A percentile compares a stretch with the other conserved stretches of the same genome.
Evolutionary conservation across 2,329 filamentous ascomycete genomes (phyloP).

Genomic region (Westerdykella sp.): DNA sequence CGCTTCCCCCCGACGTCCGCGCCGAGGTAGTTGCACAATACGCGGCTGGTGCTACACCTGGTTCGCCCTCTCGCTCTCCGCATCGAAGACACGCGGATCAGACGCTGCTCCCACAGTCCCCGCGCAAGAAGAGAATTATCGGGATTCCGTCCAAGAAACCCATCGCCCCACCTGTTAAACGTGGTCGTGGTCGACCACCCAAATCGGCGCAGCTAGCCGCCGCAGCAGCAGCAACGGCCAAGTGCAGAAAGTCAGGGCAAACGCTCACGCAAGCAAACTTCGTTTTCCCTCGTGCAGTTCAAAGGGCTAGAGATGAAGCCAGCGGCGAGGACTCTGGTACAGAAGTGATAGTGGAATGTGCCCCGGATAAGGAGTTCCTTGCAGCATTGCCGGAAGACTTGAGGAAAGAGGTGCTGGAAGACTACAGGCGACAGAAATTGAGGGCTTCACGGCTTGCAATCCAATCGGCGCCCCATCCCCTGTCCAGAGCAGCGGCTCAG

Average conservation of each 20-base stretch:
- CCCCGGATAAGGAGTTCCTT: slow-evolving; percentile 58
- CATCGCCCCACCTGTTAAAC: slow-evolving; percentile 54
- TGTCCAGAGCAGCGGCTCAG: slow-evolving; percentile 7
- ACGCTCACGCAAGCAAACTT: slow-evolving; percentile 68
- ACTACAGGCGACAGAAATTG: slow-evolving; percentile 49
- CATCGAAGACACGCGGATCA: slow-evolving; percentile 34
- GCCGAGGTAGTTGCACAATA: slow-evolving; percentile 76
- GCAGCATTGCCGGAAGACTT: slow-evolving; percentile 71
- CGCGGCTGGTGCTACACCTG: slow-evolving; percentile 20
- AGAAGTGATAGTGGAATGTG: slow-evolving; percentile 4
- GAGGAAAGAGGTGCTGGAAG: slow-evolving; percentile 62
- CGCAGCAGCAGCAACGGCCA: slow-evolving; percentile 44
- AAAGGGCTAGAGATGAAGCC: slow-evolving; percentile 14
- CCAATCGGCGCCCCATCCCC: slow-evolving; percentile 25
- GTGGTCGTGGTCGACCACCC: slow-evolving; percentile 52
- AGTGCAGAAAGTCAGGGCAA: slow-evolving; percentile 19
- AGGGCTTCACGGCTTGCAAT: slow-evolving; percentile 24
- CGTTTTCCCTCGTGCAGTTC: slow-evolving; percentile 38
- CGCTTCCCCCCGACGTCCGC: slow-evolving; percentile 78
- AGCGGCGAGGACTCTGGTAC: background rate
- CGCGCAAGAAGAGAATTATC: slow-evolving; percentile 50
- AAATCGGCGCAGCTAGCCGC: slow-evolving; percentile 36
- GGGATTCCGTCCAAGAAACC: slow-evolving; percentile 47
- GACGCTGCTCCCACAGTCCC: slow-evolving; percentile 38
- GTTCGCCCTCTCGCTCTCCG: slow-evolving; percentile 23